Conservation (phyloP, 73 alveolate genomes). For the Tetrahymena malaccensis region DNA sequence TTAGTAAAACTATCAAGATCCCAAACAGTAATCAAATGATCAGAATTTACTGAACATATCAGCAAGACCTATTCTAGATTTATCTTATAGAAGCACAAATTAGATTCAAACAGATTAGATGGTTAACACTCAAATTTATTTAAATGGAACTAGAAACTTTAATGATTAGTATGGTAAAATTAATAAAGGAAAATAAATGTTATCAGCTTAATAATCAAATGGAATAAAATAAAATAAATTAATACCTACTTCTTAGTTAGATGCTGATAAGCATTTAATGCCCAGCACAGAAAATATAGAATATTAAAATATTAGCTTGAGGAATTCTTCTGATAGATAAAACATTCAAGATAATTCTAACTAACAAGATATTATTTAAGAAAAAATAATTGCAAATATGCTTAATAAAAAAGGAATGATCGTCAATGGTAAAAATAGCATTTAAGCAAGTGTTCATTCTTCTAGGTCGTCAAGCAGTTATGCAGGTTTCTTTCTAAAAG, state of each 20-base stretch:
- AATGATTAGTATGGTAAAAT: background rate
- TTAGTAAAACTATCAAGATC: background rate
- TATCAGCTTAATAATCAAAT: background rate
- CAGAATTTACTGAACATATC: background rate
- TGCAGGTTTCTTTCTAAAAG: background rate
- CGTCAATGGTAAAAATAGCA: background rate
- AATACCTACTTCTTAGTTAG: background rate
- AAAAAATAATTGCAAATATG: background rate
- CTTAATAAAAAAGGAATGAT: background rate
- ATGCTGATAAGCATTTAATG: no score
- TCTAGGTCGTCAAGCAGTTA: background rate
- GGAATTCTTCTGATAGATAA: background rate
- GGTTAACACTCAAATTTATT: background rate
- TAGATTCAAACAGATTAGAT: background rate
- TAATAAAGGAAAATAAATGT: background rate
- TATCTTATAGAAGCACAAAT: background rate
- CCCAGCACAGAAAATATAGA: background rate
- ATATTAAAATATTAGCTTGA: background rate
- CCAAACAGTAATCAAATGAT: background rate
- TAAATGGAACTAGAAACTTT: background rate
- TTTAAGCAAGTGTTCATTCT: background rate
- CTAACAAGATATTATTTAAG: background rate
- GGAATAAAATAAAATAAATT: background rate
- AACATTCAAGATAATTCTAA: background rate
- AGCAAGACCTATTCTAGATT: background rate